These are phyloP conservation scores for Globisporangium carolinianum DNA, from an alignment of 352 stramenopile species.

Conservation along the genomic window DNA sequence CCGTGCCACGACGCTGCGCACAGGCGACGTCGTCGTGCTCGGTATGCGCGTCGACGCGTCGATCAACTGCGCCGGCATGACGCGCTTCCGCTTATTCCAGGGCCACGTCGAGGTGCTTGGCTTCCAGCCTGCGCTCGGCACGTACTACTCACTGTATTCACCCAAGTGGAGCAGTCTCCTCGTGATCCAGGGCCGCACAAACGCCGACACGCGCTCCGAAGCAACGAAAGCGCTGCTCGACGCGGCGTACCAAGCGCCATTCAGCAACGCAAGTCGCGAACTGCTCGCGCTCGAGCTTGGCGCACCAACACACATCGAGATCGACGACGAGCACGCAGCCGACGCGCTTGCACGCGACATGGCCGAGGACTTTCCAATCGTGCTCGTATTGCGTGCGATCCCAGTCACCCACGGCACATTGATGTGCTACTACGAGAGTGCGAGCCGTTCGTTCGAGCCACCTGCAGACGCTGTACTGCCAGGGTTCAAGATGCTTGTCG, in stretches of 20 bases:
- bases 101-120: conserved; percentile 65
- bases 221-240: conserved; percentile 13
- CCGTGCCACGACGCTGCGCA: conserved; percentile 37
- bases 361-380: conserved; percentile 50
- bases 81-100: conserved; percentile 75
- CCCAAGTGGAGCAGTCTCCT: conserved; percentile 77
- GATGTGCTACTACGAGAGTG: conserved; percentile 61
- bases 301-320: conserved; percentile 16
- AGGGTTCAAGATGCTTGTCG: conserved; percentile 77
- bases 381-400: conserved; percentile 66
- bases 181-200: conserved; percentile 35
- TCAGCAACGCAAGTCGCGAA: conserved; percentile 30
- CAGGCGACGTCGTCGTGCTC: conserved; percentile 57
- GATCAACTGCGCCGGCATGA: conserved; percentile 71
- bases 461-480: conserved; percentile 37
- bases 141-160: conserved; percentile 78
- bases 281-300: conserved; percentile 45
- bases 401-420: conserved; percentile 65
- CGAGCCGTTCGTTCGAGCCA: conserved; percentile 15
- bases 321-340: conserved; percentile 68
- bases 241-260: conserved; percentile 46
- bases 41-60: conserved; percentile 40
- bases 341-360: conserved; percentile 62
- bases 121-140: conserved; percentile 53
- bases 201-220: conserved; percentile 13